Conservation (phyloP, 768 basidiomycete species). For the Tricholoma bakamatsutake region DNA sequence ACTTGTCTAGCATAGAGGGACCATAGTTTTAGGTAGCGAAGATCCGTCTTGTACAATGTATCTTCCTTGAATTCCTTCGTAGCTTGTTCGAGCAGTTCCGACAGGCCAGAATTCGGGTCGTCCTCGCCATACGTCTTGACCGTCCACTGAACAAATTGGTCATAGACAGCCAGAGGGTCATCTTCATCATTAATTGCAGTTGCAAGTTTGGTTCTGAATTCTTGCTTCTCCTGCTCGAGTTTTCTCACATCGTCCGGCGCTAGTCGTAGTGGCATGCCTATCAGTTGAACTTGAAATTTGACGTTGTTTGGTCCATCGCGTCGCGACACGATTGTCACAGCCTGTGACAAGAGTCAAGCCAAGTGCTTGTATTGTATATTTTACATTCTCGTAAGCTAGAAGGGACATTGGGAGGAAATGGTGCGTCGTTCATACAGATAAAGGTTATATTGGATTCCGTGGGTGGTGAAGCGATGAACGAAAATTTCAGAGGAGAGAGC, state of each 20-base stretch:
- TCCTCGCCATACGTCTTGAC: constrained; percentile 71
- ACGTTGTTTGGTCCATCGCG: constrained; percentile 12
- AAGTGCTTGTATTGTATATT: background rate
- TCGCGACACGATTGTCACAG: constrained; percentile 6
- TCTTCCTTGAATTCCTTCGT: constrained; percentile 81
- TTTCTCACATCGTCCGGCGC: constrained; percentile 12
- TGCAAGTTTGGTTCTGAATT: constrained; percentile 35
- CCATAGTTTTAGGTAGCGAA: constrained; percentile 92
- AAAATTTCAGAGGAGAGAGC: background rate
- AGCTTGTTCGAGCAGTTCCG: constrained; percentile 79
- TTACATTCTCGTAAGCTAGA: background rate
- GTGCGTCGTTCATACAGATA: background rate
- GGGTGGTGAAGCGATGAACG: background rate
- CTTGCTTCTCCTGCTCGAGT: constrained; percentile 29
- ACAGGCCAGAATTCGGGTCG: constrained; percentile 63
- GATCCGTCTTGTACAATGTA: constrained; percentile 77
- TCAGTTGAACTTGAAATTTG: constrained; percentile 10
- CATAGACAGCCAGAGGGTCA: constrained; percentile 82
- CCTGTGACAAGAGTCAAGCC: no score
- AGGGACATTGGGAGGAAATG: background rate
- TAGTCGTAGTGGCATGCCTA: constrained; percentile 12
- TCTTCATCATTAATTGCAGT: constrained; percentile 66
- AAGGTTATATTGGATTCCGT: background rate
- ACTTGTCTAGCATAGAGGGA: constrained; percentile 77
- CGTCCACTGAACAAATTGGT: constrained; percentile 88